Base-by-base conservation (phyloP, 2,329 filamentous ascomycete species). In the Rhinocladiella mackenziei region DNA sequence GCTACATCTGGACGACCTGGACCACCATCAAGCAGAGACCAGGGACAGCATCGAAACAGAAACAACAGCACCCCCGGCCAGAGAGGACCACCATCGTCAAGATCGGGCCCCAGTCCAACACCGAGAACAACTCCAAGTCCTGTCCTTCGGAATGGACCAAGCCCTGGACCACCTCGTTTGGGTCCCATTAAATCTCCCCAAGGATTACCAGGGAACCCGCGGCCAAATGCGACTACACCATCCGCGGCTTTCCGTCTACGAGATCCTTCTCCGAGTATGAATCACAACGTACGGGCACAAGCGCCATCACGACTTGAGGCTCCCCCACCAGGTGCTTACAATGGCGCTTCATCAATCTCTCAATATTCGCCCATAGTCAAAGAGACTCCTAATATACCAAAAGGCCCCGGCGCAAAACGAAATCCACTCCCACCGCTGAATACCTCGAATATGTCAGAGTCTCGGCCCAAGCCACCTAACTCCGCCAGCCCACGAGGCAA, bases 291-390 rank as follows among this genome's bases (percentile, higher is more conserved):
- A 15, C 48, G 55, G 15, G 50, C 54, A 20, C 44, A 51, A 39
- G 50, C 53, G n/a, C 54, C 54, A 22, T 36, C 46, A 13, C 45
- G 50, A 4, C 42, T 57, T n/a, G 45, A 34, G 15, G 45, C 52
- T 7, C 51, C 51, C 13, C 42, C 51, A 23, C 51, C 51, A 3
- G 53, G 55, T 22, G 53, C 55, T 19, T 57, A 49, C 41, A 57
- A 57, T 31, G 55, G 55, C 13, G 48, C 48, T 8, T 57, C 55
- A 13, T 46, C 55, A 10, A 56, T 56, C 26, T 57, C 55, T 18
- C 55, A 54, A 46, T 57, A 57, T 34, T 57, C 55, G 10, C 55
- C 55, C 4, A 56, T 57, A 17, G 51, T 56, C 18, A 56, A 56
- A 43, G 51, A 51, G n/a, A 33, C 48, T 15, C 48, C 53, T 9